phyloP scores from a whole-genome alignment of 1,284 basidiomycete genomes.

The Heterobasidion parviporum region DNA sequence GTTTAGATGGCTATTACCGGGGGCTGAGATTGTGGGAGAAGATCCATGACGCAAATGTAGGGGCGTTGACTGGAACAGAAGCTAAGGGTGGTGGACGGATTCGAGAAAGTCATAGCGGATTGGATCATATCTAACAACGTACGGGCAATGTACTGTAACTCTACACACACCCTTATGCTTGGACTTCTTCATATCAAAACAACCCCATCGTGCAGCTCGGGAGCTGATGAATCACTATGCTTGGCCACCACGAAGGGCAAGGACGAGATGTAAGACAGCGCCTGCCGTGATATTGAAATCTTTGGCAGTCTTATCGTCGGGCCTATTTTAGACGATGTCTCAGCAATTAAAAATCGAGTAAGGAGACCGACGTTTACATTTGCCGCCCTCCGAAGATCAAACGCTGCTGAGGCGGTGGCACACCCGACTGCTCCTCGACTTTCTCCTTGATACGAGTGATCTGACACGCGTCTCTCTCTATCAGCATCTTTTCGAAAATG shows the following conservation, averaged over 20 bases:
- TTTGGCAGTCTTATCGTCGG: slow-evolving; percentile 83
- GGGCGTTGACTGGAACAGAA: neutral
- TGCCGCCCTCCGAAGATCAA: slow-evolving; percentile 94
- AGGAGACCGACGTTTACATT: slow-evolving; percentile 57
- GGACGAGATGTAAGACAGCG: slow-evolving; percentile 84
- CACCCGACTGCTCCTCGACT: slow-evolving; percentile 98
- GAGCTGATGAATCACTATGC: neutral
- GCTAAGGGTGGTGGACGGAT: neutral
- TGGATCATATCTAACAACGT: slow-evolving; percentile 1
- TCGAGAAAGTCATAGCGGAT: neutral
- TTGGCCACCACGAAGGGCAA: slow-evolving; percentile 81
- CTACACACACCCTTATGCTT: neutral
- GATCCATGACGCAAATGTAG: neutral
- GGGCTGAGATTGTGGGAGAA: slow-evolving; percentile 65
- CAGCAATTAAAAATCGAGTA: neutral
- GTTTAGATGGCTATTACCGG: slow-evolving; percentile 69
- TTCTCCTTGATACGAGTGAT: slow-evolving; percentile 96
- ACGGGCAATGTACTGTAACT: neutral
- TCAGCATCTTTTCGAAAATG: neutral
- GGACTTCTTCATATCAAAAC: slow-evolving; percentile 1
- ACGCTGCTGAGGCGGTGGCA: slow-evolving; percentile 94
- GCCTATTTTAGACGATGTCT: slow-evolving; percentile 27
- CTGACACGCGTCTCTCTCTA: slow-evolving; percentile 29
- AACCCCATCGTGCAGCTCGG: neutral
- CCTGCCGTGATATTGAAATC: slow-evolving; percentile 81